These are phyloP conservation scores for Annulohypoxylon maeteangense DNA, from an alignment of 495 filamentous ascomycete genomes.

Conservation along the genomic window DNA sequence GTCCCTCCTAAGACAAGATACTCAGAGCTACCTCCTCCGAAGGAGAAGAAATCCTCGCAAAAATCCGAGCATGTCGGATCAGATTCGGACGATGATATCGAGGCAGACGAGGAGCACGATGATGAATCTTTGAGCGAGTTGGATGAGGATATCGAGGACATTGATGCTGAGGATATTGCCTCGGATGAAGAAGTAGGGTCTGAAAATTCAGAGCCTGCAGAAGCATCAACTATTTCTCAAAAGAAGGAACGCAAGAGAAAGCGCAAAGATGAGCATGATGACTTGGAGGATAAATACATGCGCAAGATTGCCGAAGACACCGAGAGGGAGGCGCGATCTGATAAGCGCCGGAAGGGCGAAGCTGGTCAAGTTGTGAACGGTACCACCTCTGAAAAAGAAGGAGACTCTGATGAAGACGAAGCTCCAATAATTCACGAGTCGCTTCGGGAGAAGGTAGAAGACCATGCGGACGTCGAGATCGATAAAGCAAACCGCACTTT, in stretches of 20 bases:
- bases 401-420: constrained; percentile 46
- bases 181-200: constrained; percentile 52
- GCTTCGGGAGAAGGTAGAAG: constrained; percentile 53
- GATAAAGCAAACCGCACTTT: constrained; percentile 91
- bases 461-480: constrained; percentile 64
- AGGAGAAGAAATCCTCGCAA: constrained; percentile 39
- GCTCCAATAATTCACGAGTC: constrained; percentile 61
- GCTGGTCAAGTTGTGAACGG: constrained; percentile 43
- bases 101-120: constrained; percentile 46
- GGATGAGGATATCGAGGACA: constrained; percentile 57
- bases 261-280: constrained; percentile 72
- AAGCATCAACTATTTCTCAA: constrained; percentile 30
- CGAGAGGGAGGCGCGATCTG: constrained; percentile 52
- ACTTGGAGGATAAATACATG: constrained; percentile 86
- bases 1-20: constrained; percentile 64
- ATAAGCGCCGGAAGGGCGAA: constrained; percentile 60
- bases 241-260: constrained; percentile 78
- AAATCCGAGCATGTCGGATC: constrained; percentile 18
- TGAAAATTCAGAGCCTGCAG: constrained; percentile 47
- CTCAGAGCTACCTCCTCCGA: constrained; percentile 49
- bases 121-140: constrained; percentile 54
- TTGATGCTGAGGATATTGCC: constrained; percentile 54
- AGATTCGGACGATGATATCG: constrained; percentile 38
- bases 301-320: constrained; percentile 69
- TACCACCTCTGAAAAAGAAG: constrained; percentile 46